phyloP scores from a whole-genome alignment of 306 rosid genomes.

The Astragalus glycyphyllos region DNA sequence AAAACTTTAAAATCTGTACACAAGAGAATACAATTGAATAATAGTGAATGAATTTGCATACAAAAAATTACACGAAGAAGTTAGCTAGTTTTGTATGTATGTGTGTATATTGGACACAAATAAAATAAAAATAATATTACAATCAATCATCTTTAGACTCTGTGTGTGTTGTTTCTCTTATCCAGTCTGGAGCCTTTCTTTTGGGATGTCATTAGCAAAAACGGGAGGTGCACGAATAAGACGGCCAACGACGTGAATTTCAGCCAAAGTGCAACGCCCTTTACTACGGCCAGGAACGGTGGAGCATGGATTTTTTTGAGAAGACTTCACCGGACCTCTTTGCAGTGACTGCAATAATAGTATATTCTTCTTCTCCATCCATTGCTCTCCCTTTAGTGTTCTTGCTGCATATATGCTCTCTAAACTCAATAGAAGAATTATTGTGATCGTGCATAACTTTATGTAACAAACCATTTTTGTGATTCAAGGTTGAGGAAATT shows the following conservation, averaged over 20 bases:
- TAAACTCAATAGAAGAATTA: slow-evolving; percentile 32
- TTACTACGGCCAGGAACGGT: slow-evolving; percentile 46
- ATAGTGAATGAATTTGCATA: background rate
- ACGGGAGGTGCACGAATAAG: slow-evolving; percentile 12
- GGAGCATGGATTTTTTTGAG: slow-evolving; percentile 46
- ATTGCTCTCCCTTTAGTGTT: slow-evolving; percentile 39
- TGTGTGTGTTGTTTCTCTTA: background rate
- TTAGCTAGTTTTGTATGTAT: background rate
- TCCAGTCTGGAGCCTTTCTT: background rate
- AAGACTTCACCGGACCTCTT: slow-evolving; percentile 38
- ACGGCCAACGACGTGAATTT: slow-evolving; percentile 34
- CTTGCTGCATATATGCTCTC: slow-evolving; percentile 10
- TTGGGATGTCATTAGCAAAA: background rate
- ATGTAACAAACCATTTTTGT: slow-evolving; percentile 33
- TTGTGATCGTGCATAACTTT: slow-evolving; percentile 30
- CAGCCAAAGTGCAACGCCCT: slow-evolving; percentile 43
- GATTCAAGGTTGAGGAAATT: background rate
- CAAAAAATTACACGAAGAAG: background rate
- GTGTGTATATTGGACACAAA: background rate
- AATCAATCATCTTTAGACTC: background rate
- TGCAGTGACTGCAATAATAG: slow-evolving; percentile 30
- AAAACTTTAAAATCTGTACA: background rate
- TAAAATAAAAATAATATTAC: background rate
- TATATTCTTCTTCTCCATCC: slow-evolving; percentile 31
- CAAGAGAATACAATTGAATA: background rate